These are phyloP conservation scores for Vanderwaltozyma verrucispora DNA, from an alignment of 805 yeast species.

Conservation along the genomic window DNA sequence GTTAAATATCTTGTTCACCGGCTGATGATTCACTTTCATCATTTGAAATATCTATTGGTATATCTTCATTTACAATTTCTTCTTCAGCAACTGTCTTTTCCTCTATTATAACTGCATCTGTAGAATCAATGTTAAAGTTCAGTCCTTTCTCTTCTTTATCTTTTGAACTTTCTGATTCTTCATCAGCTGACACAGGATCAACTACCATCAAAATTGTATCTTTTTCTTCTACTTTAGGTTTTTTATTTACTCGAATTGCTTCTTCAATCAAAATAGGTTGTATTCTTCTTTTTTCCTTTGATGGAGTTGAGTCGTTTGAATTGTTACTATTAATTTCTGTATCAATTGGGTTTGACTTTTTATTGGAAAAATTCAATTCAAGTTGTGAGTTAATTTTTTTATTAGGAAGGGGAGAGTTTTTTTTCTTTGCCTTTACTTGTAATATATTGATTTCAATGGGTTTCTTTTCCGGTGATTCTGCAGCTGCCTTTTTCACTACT, in stretches of 20 bases:
- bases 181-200: too few relatives aligned
- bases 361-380: neutral
- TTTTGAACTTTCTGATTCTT: too few relatives aligned
- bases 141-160: too few relatives aligned
- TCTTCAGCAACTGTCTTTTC: too few relatives aligned
- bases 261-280: conserved; percentile 14
- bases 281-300: conserved; percentile 13
- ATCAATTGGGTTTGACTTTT: too few relatives aligned
- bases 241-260: neutral
- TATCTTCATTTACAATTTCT: too few relatives aligned
- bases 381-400: conserved; percentile 1
- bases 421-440: conserved; percentile 13
- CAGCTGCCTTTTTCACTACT: too few relatives aligned
- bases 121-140: too few relatives aligned
- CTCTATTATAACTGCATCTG: too few relatives aligned
- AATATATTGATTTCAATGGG: conserved; percentile 12
- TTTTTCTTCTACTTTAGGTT: neutral
- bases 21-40: neutral
- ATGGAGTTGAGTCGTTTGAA: conserved; percentile 1
- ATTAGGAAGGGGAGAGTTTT: neutral
- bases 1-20: neutral
- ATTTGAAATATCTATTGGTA: too few relatives aligned
- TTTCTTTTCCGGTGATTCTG: conserved; percentile 1
- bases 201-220: neutral
- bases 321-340: neutral